A percentile compares a stretch with the other conserved stretches of the same genome.
Conservation (phyloP, 306 rosid species). For the Rosa multiflora region DNA sequence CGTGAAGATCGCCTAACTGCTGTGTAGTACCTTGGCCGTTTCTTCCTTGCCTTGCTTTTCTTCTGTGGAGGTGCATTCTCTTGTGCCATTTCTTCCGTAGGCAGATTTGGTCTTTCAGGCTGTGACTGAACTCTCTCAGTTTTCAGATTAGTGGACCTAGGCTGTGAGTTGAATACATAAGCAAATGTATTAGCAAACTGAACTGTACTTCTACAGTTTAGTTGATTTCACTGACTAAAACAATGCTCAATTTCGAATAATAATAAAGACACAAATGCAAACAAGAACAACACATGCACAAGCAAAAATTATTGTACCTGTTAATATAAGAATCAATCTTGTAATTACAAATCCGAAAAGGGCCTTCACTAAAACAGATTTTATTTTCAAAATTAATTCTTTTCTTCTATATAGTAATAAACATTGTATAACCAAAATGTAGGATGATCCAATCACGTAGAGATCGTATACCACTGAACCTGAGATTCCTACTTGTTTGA, state of each 20-base stretch:
- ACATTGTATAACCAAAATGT: not conserved
- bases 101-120: not conserved
- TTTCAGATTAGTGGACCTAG: not conserved
- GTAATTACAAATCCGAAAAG: not conserved
- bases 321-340: not conserved
- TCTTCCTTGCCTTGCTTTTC: constrained; percentile 22
- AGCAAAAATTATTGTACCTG: not conserved
- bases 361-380: not conserved
- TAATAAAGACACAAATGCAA: not conserved
- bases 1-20: constrained; percentile 58
- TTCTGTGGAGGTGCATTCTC: not conserved
- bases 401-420: not conserved
- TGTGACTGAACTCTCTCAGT: constrained; percentile 3
- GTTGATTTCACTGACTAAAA: not conserved
- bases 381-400: not conserved
- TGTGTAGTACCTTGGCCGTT: not conserved
- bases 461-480: not conserved
- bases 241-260: not conserved
- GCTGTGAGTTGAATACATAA: constrained; percentile 7
- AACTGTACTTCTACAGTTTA: not conserved
- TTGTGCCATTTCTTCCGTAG: constrained; percentile 11
- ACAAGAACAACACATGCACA: not conserved
- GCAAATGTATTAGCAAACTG: not conserved
- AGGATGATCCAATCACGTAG: not conserved
- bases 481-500: not conserved